Evolutionary conservation across 2,329 filamentous ascomycete species (phyloP), one percentile per base, ranked within the genome.

Genomic region (Epichloe elymi): DNA sequence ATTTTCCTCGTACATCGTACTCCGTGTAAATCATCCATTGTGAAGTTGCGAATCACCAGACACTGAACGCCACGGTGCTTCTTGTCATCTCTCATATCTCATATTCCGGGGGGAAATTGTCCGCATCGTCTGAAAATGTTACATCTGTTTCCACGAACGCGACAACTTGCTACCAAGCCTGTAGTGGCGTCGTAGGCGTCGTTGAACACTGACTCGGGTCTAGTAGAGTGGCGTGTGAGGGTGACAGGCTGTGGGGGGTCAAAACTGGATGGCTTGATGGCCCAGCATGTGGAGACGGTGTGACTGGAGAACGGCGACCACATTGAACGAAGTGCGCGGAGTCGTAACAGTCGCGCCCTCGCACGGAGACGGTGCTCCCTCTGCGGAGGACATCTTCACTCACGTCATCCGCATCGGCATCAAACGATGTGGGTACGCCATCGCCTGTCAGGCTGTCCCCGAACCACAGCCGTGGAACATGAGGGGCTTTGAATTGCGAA

Each of bases 251-350:
- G 20, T 5, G 20, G 20, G 20, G 4, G 20, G 1, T 23, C 20
- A 23, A 23, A 23, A 23, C 20, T 5, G 7, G 26, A 26, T 26
- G 26, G 26, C 26, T 30, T 30, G 26, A 30, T 30, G 26, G 8
- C 8, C 8, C 26, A 11, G 26, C 20, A n/a, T 17, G 39, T 36
- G 39, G 8, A 38, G 39, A 44, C 12, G 26, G 48, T 44, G 48
- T 44, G 48, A 38, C 38, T 50, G 49, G 49, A 41, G 17, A 40
- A 40, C 38, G 15, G 26, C 36, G 36, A 51, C 44, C 38, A 51
- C 36, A 43, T 38, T 38, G 49, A 38, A 51, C 37, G 26, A 43
- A 43, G 17, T 23, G 19, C 23, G 30, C 20, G 35, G 26, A 30
- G 26, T 30, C 26, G 8, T 23, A 35, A 15, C 38, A 12, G 46